Percentiles rank a stretch among this genome's conserved stretches.
Conservation (phyloP, 768 basidiomycete species). For the Pleurotus platypus region DNA sequence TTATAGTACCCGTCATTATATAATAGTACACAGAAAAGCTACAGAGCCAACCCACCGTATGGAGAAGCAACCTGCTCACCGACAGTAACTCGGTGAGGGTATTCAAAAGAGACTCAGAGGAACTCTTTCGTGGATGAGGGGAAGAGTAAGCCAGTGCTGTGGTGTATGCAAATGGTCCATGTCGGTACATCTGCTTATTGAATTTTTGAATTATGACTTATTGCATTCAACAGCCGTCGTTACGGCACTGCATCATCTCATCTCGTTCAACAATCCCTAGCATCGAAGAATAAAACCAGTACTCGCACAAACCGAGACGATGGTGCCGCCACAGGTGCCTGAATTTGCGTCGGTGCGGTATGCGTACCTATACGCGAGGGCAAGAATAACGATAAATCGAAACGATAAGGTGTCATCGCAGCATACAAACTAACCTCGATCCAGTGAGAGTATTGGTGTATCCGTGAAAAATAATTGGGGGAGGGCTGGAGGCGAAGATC, state of each 20-base stretch:
- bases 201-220: no score
- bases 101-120: no score
- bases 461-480: constrained; percentile 24
- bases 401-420: not conserved
- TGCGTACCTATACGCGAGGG: constrained; percentile 17
- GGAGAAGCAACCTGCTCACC: no score
- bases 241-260: not conserved
- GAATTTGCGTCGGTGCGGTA: constrained; percentile 23
- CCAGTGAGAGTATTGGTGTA: constrained; percentile 23
- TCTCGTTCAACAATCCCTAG: not conserved
- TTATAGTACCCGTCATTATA: no score
- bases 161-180: no score
- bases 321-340: constrained; percentile 19
- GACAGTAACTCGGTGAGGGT: no score
- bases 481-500: constrained; percentile 25
- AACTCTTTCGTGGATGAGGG: no score
- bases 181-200: no score
- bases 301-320: constrained; percentile 28
- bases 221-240: not conserved
- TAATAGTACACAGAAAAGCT: no score
- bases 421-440: constrained; percentile 14
- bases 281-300: not conserved
- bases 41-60: no score
- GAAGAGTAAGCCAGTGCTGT: no score
- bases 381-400: not conserved